Base-by-base conservation (phyloP, 176 grass and related monocot species). In the Aegilops longissima region DNA sequence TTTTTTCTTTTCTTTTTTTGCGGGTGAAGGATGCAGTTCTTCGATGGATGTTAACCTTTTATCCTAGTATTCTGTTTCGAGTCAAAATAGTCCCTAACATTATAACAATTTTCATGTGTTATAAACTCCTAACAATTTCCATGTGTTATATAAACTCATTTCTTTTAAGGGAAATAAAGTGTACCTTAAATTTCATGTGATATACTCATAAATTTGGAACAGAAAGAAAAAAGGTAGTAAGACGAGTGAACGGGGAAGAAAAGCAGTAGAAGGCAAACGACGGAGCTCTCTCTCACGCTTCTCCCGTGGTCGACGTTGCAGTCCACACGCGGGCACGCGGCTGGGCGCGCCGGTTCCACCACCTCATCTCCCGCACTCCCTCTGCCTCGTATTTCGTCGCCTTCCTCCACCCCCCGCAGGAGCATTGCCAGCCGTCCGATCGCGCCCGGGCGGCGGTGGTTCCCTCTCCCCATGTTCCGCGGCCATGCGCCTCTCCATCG, bases 401-500 rank as follows among this genome's bases (percentile, higher is more conserved):
- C 44, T 49, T 76, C 24, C 8, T 76, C 73, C 66, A 40, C 69
- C 0, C n/a, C 25, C 9, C 27, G 70, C 83, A 12, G 16, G 23
- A 11, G 65, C 79, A 6, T 36, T 62, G 61, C 34, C 61, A 59
- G 16, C 83, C 73, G 66, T 74, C 40, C 35, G 86, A 83, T 92
- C 78, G 33, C 52, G 31, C 72, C 47, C 65, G 78, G 58, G 56
- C 78, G 42, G 72, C 78, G 24, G 86, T 16, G 66, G 58, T 66
- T 56, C 82, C 40, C 51, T 69, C 42, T 49, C 66, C 63, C 29
- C 38, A 66, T 89, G 87, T 34, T 89, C 79, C 29, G 80, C 68
- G 51, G 75, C 70, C 78, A 93, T 95, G 94, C 80, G 38, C 66
- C 49, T 85, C 86, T 73, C 59, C 74, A 73, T 81, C 54, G 66